A percentile compares a stretch with the other conserved stretches of the same genome.
Evolutionary conservation across 768 basidiomycete genomes (phyloP).

Genomic region (Trametes cinnabarina): DNA sequence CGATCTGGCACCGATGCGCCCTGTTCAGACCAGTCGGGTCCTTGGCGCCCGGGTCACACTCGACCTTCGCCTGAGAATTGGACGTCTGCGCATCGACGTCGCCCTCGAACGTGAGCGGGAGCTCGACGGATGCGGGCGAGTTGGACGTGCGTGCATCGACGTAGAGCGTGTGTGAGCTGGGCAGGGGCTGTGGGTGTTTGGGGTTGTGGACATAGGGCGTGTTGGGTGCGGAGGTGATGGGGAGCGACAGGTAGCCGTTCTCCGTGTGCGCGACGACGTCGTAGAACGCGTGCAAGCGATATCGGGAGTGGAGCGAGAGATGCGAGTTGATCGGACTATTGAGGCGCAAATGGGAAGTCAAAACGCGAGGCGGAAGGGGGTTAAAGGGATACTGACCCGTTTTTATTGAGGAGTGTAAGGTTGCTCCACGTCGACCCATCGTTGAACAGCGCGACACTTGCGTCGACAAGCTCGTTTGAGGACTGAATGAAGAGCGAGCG

Average conservation of each 20-base stretch:
- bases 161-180: constrained; percentile 33
- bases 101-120: constrained; percentile 42
- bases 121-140: constrained; percentile 30
- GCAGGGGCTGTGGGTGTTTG: constrained; percentile 33
- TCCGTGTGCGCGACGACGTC: constrained; percentile 32
- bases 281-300: constrained; percentile 22
- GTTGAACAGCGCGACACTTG: constrained; percentile 38
- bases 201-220: too few species aligned
- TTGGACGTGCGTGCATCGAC: constrained; percentile 36
- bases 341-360: background rate
- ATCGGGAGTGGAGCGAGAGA: constrained; percentile 14
- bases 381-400: constrained; percentile 38
- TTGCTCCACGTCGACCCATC: constrained; percentile 21
- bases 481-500: constrained; percentile 36
- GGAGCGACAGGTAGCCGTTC: constrained; percentile 33
- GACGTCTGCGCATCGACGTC: constrained; percentile 29
- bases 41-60: background rate
- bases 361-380: background rate
- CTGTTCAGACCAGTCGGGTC: constrained; percentile 25
- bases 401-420: constrained; percentile 38
- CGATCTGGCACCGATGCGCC: background rate
- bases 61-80: background rate
- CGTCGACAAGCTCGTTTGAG: constrained; percentile 41
- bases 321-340: constrained; percentile 21
- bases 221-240: constrained; percentile 23